Evolutionary conservation across 1,284 basidiomycete species (phyloP).

Genomic region (Inonotus obliquus): DNA sequence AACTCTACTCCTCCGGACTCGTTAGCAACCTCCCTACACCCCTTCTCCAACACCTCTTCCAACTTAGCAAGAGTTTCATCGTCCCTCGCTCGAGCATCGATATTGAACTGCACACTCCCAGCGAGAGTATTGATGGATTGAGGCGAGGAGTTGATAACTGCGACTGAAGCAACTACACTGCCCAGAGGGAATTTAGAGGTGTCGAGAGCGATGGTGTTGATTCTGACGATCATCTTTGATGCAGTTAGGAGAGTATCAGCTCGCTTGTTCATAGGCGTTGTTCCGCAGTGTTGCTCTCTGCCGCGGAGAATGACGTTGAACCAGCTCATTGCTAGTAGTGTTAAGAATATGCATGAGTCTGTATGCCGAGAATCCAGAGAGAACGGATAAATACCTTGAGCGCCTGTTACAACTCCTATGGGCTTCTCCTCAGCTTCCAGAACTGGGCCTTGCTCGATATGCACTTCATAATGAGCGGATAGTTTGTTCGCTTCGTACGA

Average conservation of each 20-base stretch:
- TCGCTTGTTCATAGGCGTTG: slow-evolving; percentile 24
- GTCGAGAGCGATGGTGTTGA: slow-evolving; percentile 16
- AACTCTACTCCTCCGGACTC: slow-evolving; percentile 8
- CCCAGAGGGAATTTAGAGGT: not conserved
- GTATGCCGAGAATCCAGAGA: not conserved
- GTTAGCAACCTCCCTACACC: slow-evolving; percentile 14
- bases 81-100: slow-evolving; percentile 20
- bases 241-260: slow-evolving; percentile 26
- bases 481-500: slow-evolving; percentile 21
- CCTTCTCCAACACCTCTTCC: slow-evolving; percentile 17
- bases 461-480: slow-evolving; percentile 26
- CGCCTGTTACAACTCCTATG: slow-evolving; percentile 23
- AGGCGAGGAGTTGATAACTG: slow-evolving; percentile 21
- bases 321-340: slow-evolving; percentile 22
- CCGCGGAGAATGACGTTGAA: slow-evolving; percentile 24
- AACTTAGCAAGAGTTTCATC: slow-evolving; percentile 16
- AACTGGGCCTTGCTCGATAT: slow-evolving; percentile 27
- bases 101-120: slow-evolving; percentile 21
- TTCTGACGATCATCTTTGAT: slow-evolving; percentile 23
- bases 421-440: slow-evolving; percentile 21
- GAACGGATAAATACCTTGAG: slow-evolving; percentile 16
- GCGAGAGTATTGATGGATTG: slow-evolving; percentile 23
- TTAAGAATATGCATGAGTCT: not conserved
- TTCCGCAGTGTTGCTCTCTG: slow-evolving; percentile 25
- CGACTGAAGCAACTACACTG: slow-evolving; percentile 20